Evolutionary conservation across 1,139 yeast genomes (phyloP).

Genomic region (Arxiozyma telluris): DNA sequence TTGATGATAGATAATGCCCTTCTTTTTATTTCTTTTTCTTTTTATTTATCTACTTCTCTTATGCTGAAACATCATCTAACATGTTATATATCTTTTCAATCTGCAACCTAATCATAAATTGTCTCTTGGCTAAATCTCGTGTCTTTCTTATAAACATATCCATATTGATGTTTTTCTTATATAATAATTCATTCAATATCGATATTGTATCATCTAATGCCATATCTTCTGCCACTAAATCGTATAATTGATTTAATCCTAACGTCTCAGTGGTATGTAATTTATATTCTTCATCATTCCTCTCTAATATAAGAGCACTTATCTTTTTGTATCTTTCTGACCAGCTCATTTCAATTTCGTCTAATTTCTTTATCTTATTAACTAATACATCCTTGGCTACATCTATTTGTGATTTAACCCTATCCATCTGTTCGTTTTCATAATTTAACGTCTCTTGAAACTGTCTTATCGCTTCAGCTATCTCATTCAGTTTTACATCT

Average conservation of each 20-base stretch:
- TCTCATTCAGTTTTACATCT: not conserved
- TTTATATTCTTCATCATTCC: constrained; percentile 3
- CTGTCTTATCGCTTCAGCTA: not conserved
- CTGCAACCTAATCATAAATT: constrained; percentile 44
- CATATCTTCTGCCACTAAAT: constrained; percentile 53
- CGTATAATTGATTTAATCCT: constrained; percentile 46
- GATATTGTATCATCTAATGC: constrained; percentile 64
- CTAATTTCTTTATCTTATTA: not conserved
- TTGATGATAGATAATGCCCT: no score
- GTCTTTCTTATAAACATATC: constrained; percentile 35
- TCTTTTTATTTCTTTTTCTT: not conserved
- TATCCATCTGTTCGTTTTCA: not conserved
- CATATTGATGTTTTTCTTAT: constrained; percentile 32
- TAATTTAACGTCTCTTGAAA: constrained; percentile 3
- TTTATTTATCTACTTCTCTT: not conserved
- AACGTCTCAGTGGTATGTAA: constrained; percentile 8
- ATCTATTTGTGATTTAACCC: not conserved
- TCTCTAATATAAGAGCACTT: not conserved
- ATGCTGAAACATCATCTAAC: not conserved
- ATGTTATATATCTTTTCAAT: constrained; percentile 31
- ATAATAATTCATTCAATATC: constrained; percentile 50
- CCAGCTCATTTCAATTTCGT: not conserved
- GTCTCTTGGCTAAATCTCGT: constrained; percentile 65
- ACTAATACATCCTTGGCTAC: not conserved
- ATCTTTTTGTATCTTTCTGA: not conserved